A percentile compares a stretch with the other conserved stretches of the same genome.
These are phyloP conservation scores for Symbiodinium pilosum DNA, from an alignment of 73 alveolate species.

Conservation along the genomic window DNA sequence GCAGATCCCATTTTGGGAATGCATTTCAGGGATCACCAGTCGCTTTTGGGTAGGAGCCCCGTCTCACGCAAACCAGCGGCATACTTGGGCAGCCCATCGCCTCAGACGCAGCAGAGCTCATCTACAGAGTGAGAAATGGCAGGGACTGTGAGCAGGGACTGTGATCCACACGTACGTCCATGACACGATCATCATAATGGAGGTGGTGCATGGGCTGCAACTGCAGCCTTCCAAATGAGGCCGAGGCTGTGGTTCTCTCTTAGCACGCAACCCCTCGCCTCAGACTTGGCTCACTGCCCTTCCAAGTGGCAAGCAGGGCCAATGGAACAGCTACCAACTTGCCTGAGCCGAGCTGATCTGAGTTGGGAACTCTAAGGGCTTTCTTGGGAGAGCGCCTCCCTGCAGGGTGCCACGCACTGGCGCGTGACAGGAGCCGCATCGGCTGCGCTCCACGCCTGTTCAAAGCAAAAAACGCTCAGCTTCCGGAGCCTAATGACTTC, in stretches of 20 bases:
- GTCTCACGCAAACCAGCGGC: conserved; percentile 42
- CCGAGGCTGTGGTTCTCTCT: not conserved
- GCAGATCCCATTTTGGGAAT: too few species aligned
- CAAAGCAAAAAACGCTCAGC: too few species aligned
- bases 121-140: not conserved
- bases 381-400: conserved; percentile 13
- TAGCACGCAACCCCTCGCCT: not conserved
- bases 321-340: conserved; percentile 54
- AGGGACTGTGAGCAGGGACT: not conserved
- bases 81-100: conserved; percentile 88
- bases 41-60: conserved; percentile 26
- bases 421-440: conserved; percentile 76
- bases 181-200: conserved; percentile 60
- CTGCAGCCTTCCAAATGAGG: not conserved
- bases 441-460: conserved; percentile 78
- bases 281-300: not conserved
- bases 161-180: conserved; percentile 29
- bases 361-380: not conserved
- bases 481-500: too few species aligned
- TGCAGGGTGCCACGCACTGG: conserved; percentile 68
- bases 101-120: conserved; percentile 10
- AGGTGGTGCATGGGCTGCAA: conserved; percentile 59
- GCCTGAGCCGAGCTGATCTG: conserved; percentile 20
- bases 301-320: conserved; percentile 41
- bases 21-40: too few species aligned